A percentile compares a stretch with the other conserved stretches of the same genome.
phyloP scores from a whole-genome alignment of 73 alveolate species.

The Paramecium primaurelia region DNA sequence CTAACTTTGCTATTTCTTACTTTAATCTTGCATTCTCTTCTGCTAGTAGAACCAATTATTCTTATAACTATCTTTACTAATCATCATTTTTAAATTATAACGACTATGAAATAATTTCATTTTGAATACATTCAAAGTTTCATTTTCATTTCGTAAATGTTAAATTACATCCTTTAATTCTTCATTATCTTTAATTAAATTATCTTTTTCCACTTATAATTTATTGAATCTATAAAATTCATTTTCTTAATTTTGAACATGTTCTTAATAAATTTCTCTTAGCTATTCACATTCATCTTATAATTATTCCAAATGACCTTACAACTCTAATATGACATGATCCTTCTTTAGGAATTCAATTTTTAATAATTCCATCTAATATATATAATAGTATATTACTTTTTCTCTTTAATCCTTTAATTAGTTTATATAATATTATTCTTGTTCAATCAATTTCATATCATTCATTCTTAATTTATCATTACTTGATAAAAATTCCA shows the following conservation, averaged over 20 bases:
- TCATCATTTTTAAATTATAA: background rate
- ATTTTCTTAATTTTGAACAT: background rate
- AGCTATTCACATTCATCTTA: background rate
- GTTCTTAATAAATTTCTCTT: background rate
- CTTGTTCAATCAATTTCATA: background rate
- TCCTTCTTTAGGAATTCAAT: background rate
- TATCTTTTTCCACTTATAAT: background rate
- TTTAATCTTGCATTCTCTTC: conserved; percentile 15
- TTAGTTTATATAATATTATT: background rate
- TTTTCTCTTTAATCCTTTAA: conserved; percentile 18
- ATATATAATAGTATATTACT: background rate
- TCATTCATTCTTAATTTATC: background rate
- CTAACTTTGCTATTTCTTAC: background rate
- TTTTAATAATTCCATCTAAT: conserved; percentile 7
- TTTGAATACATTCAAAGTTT: background rate
- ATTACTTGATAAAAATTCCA: background rate
- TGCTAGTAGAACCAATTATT: background rate
- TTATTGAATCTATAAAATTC: background rate
- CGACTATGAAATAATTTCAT: background rate
- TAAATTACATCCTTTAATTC: background rate
- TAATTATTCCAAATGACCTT: background rate
- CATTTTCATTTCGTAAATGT: background rate
- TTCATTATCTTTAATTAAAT: background rate
- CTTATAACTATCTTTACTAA: background rate
- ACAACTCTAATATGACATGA: background rate